Evolutionary conservation across 1,284 basidiomycete species (phyloP).

Genomic region (Ceratobasidium sp.): DNA sequence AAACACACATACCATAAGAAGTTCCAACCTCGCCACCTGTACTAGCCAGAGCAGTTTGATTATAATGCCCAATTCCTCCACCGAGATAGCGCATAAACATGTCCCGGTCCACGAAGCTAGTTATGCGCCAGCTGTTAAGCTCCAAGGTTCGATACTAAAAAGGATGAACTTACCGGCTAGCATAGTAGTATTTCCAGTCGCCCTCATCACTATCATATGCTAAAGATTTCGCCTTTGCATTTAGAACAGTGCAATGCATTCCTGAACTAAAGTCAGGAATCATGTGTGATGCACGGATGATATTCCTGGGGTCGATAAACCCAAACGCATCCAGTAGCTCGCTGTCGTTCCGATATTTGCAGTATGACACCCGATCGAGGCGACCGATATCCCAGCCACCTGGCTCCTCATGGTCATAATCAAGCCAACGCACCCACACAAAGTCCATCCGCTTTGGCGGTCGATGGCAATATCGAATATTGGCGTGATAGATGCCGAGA

Average conservation of each 20-base stretch:
- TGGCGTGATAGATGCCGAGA: constrained; percentile 47
- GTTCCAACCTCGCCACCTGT: not conserved
- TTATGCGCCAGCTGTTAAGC: too few species aligned
- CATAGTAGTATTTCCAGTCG: constrained; percentile 49
- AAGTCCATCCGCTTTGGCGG: constrained; percentile 49
- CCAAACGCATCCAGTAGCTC: constrained; percentile 39
- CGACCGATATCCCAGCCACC: constrained; percentile 26
- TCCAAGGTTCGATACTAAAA: too few species aligned
- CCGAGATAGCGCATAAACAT: constrained; percentile 52
- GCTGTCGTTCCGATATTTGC: not conserved
- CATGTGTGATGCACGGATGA: constrained; percentile 12
- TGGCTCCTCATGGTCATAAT: not conserved
- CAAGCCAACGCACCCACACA: constrained; percentile 53
- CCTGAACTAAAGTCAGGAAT: constrained; percentile 44
- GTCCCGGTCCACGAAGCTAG: constrained; percentile 52
- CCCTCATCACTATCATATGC: constrained; percentile 21
- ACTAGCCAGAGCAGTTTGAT: constrained; percentile 45
- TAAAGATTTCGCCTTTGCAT: not conserved
- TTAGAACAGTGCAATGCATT: not conserved
- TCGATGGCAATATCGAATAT: not conserved
- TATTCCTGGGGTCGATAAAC: constrained; percentile 31
- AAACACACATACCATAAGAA: not conserved
- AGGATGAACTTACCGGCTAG: constrained; percentile 49
- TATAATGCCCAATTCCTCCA: constrained; percentile 51
- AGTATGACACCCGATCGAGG: constrained; percentile 10